A percentile compares a stretch with the other conserved stretches of the same genome.
Conservation (phyloP, 2,329 filamentous ascomycete species). For the Emergomyces pasteurianus region DNA sequence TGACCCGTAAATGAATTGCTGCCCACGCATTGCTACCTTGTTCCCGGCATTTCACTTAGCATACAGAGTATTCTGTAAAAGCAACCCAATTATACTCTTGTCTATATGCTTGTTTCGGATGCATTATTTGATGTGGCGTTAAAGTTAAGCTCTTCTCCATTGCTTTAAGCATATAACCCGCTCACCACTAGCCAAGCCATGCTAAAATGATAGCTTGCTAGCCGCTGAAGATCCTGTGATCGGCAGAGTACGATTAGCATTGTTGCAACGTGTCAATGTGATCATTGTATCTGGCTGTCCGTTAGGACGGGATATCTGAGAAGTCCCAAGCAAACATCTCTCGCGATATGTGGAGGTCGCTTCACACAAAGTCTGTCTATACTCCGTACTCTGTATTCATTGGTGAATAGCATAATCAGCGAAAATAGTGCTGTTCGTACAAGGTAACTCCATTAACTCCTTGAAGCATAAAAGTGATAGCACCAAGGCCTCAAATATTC, state of each 20-base stretch:
- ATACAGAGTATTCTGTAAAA: neutral
- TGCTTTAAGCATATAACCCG: neutral
- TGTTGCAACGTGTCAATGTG: neutral
- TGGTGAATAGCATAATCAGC: too few relatives aligned
- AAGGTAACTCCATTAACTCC: too few relatives aligned
- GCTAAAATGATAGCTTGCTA: neutral
- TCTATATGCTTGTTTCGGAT: neutral
- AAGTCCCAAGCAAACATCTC: neutral
- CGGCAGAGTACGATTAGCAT: neutral
- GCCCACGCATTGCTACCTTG: neutral
- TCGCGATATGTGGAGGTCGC: neutral
- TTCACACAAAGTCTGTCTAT: neutral
- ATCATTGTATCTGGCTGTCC: too few relatives aligned
- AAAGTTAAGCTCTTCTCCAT: neutral
- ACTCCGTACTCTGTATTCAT: too few relatives aligned
- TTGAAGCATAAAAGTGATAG: neutral
- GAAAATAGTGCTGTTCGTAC: too few relatives aligned
- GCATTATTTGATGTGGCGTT: neutral
- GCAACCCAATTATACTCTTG: neutral
- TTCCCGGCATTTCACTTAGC: neutral
- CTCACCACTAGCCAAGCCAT: neutral
- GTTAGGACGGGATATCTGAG: neutral
- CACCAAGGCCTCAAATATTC: neutral
- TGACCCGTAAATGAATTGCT: too few relatives aligned
- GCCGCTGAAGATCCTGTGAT: neutral